phyloP scores from a whole-genome alignment of 352 stramenopile species.

The Globisporangium spinosum region DNA sequence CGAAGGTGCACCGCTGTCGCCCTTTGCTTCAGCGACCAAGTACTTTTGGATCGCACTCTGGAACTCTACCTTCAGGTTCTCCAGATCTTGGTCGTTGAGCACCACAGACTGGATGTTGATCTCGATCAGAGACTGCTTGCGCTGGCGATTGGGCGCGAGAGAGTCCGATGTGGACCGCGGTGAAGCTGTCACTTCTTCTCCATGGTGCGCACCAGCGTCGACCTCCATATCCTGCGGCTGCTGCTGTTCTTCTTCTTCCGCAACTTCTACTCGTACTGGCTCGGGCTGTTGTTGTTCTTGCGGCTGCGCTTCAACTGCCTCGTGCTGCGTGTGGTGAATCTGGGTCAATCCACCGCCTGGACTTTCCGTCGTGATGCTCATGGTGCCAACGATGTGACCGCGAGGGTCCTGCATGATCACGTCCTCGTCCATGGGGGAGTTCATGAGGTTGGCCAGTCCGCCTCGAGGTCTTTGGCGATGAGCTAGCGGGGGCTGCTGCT shows the following conservation, averaged over 20 bases:
- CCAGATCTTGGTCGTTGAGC: constrained; percentile 35
- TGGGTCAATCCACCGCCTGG: neutral
- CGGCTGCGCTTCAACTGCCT: neutral
- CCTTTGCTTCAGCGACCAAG: constrained; percentile 21
- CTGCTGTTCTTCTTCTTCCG: neutral
- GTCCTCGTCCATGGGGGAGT: constrained; percentile 48
- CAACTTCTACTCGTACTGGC: constrained; percentile 8
- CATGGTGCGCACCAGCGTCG: neutral
- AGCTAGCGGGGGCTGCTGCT: constrained; percentile 11
- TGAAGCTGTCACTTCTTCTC: neutral
- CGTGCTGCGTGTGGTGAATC: neutral
- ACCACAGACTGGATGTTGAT: constrained; percentile 27
- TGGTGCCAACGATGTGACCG: neutral
- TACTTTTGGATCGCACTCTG: constrained; percentile 35
- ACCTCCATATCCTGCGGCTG: constrained; percentile 2
- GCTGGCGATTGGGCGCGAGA: constrained; percentile 10
- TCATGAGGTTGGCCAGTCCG: constrained; percentile 60
- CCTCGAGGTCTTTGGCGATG: constrained; percentile 11
- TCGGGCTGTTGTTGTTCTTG: constrained; percentile 1
- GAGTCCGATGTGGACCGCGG: constrained; percentile 21
- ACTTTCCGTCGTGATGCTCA: constrained; percentile 3
- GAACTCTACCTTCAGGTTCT: constrained; percentile 40
- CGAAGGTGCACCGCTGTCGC: constrained; percentile 23
- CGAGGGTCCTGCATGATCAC: constrained; percentile 20
- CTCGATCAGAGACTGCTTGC: constrained; percentile 18